These are phyloP conservation scores for Suillus hirtellus DNA, from an alignment of 768 basidiomycete genomes.

Conservation along the genomic window DNA sequence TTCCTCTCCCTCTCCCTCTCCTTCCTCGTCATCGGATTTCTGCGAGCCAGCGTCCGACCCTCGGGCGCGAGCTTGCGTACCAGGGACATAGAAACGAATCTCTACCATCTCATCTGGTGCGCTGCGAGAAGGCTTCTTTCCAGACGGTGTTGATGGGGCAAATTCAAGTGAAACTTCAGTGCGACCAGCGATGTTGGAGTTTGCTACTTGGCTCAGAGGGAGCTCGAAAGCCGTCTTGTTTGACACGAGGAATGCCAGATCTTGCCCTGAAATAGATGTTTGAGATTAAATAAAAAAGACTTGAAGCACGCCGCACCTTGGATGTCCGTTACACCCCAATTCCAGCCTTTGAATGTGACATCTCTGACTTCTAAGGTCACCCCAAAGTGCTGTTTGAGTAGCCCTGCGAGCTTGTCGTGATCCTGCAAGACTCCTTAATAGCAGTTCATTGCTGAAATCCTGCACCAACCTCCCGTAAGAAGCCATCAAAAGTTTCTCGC, in stretches of 20 bases:
- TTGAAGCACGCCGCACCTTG: conserved; percentile 59
- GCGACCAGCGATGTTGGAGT: conserved; percentile 96
- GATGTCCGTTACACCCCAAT: conserved; percentile 96
- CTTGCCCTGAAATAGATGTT: conserved; percentile 59
- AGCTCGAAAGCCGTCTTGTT: conserved; percentile 89
- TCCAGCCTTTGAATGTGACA: conserved; percentile 92
- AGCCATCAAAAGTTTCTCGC: conserved; percentile 90
- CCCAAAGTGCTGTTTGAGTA: conserved; percentile 87
- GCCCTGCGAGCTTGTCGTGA: conserved; percentile 76
- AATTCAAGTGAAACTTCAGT: conserved; percentile 99
- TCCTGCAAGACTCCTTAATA: conserved; percentile 53
- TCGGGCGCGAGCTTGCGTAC: conserved; percentile 59
- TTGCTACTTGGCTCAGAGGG: conserved; percentile 83
- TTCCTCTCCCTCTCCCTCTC: conserved; percentile 68
- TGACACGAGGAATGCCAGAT: conserved; percentile 87
- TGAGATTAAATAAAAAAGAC: not conserved
- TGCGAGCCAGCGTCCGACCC: conserved; percentile 76
- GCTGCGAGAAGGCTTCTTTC: conserved; percentile 43
- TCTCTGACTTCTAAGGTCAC: conserved; percentile 86
- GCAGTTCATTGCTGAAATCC: conserved; percentile 1
- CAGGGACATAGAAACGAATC: conserved; percentile 95
- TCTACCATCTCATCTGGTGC: conserved; percentile 87
- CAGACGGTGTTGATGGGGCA: conserved; percentile 44
- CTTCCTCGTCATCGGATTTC: conserved; percentile 65
- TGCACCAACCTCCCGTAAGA: conserved; percentile 73